Base-by-base conservation (phyloP, 2,329 filamentous ascomycete genomes). In the Rhynchosporium agropyri region DNA sequence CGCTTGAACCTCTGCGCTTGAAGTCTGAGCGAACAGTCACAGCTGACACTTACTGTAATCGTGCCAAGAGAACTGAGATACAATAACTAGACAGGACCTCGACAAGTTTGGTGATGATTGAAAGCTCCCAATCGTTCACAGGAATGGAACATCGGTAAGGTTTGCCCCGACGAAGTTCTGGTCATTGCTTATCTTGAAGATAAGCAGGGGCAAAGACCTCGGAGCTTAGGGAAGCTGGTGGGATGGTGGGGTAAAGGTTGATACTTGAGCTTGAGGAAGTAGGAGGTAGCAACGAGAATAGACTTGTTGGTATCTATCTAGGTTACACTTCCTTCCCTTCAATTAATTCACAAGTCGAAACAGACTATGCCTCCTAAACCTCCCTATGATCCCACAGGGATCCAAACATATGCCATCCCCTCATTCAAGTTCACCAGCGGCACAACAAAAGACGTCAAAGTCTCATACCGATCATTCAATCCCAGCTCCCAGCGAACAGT, bases 391-490 rank as follows among this genome's bases (percentile, higher is more conserved):
- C n/a, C 62, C 0, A 72, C 68, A 3, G 72, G 67, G 3, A 68
- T 77, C 42, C 69, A 75, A 62, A 72, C 72, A 65, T 77, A 70
- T 60, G 58, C 70, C 13, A 73, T 79, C 61, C 71, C 73, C 29
- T 65, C 72, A 63, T 79, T 80, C 69, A 70, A 65, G 38, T 80
- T 80, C 66, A 67, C 72, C 57, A 71, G 70, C 54, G 76, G 75
- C n/a, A 69, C 66, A 3, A 74, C 67, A 4, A 67, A 63, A 38
- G 54, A 63, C 28, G 64, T 71, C 59, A 68, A 66, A 45, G 31
- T 72, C 42, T 65, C 69, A 46, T 81, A 81, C 71, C 76, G 76
- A 53, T 76, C 76, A 6, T 74, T 78, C 69, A 79, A 80, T 65
- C 70, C 76, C 8, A 69, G 74, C 1, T 72, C 71, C 13, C 63